Evolutionary conservation across 2,329 filamentous ascomycete species (phyloP).

Genomic region (Pestalotiopsis fici): DNA sequence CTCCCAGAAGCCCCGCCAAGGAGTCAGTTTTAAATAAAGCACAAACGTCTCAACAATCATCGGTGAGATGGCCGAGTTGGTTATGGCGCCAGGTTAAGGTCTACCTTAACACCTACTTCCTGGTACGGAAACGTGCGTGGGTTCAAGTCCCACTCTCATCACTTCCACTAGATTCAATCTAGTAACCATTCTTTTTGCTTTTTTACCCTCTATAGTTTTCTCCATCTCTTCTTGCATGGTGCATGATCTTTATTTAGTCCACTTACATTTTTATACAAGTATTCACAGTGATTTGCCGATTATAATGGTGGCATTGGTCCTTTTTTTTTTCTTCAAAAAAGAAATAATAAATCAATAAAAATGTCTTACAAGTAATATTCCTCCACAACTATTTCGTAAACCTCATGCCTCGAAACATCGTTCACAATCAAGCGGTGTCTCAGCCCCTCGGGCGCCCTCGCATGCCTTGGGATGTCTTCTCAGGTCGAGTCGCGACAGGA

Average conservation of each 20-base stretch:
- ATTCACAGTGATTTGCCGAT: not conserved
- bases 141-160: slow-evolving; percentile 7
- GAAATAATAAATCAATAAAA: too few relatives aligned
- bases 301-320: not conserved
- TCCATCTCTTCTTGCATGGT: not conserved
- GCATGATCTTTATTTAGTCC: not conserved
- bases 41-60: not conserved
- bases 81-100: slow-evolving; percentile 7
- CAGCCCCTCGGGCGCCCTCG: too few relatives aligned
- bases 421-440: not conserved
- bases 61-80: slow-evolving; percentile 7
- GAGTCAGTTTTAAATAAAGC: too few relatives aligned
- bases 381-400: not conserved
- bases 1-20: too few relatives aligned
- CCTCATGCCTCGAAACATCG: not conserved
- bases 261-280: not conserved
- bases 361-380: too few relatives aligned
- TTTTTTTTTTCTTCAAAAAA: too few relatives aligned
- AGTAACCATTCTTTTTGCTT: not conserved
- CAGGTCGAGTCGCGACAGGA: not conserved
- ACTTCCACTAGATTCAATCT: not conserved
- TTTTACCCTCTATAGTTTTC: not conserved
- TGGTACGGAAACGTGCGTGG: slow-evolving; percentile 7
- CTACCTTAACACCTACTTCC: slow-evolving; percentile 3
- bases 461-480: not conserved